Conservation (phyloP, 164 flowering plant genomes). For the Tetracentron sinense region DNA sequence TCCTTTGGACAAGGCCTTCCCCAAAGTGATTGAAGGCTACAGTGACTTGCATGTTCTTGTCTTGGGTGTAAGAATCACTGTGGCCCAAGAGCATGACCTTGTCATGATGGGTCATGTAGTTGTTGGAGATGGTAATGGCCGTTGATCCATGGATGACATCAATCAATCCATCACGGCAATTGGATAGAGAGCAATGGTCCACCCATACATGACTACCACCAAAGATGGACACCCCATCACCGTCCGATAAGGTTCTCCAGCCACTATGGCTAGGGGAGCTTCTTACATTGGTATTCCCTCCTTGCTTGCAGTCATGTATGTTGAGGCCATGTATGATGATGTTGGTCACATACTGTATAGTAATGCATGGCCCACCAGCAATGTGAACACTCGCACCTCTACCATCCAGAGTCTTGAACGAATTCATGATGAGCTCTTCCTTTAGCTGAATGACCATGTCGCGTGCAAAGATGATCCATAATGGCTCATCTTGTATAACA, state of each 20-base stretch:
- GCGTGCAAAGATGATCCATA: constrained; percentile 71
- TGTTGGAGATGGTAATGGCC: constrained; percentile 77
- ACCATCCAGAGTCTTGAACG: constrained; percentile 80
- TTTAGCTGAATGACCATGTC: constrained; percentile 74
- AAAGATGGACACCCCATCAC: constrained; percentile 80
- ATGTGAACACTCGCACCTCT: constrained; percentile 81
- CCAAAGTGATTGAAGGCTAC: constrained; percentile 88
- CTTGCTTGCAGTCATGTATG: constrained; percentile 80
- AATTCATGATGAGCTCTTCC: constrained; percentile 79
- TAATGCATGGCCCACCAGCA: constrained; percentile 84
- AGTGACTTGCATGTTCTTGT: constrained; percentile 78
- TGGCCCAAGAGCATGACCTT: constrained; percentile 84
- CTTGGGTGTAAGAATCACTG: constrained; percentile 63
- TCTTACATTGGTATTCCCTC: constrained; percentile 72
- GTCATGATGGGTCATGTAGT: constrained; percentile 80
- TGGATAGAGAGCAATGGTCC: constrained; percentile 70
- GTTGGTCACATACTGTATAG: constrained; percentile 73
- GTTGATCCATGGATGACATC: constrained; percentile 83
- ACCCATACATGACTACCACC: constrained; percentile 83
- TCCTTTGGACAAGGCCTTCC: constrained; percentile 77
- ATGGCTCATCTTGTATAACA: constrained; percentile 71
- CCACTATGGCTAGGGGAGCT: constrained; percentile 65
- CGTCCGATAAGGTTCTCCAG: constrained; percentile 80
- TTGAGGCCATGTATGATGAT: constrained; percentile 73
- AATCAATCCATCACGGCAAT: constrained; percentile 64